Conservation (phyloP, 2,329 filamentous ascomycete genomes). For the Ophiostoma angusticollis region DNA sequence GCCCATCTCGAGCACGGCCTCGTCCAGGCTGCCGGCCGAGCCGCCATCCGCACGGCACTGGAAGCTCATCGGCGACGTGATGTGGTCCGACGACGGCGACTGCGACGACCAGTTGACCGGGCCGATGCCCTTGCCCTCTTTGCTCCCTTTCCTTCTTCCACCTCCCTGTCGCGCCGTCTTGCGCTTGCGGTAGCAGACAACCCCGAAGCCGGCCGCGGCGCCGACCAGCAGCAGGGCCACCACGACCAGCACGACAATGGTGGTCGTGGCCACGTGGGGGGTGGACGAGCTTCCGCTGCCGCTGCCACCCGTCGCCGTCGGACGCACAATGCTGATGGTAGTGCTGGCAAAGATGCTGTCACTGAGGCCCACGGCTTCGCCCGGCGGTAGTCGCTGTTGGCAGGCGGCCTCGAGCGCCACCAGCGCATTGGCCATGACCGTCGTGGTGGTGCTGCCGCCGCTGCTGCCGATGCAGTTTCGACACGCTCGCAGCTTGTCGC, state of each 20-base stretch:
- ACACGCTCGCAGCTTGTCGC: conserved; percentile 28
- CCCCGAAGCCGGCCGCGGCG: conserved; percentile 26
- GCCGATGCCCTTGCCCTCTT: neutral
- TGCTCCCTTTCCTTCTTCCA: conserved; percentile 10
- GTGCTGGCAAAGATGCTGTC: conserved; percentile 18
- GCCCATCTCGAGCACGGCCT: too few relatives aligned
- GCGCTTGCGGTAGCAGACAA: conserved; percentile 34
- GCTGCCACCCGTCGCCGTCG: conserved; percentile 15
- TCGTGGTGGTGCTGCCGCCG: conserved; percentile 26
- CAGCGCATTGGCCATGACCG: conserved; percentile 39
- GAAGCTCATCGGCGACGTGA: conserved; percentile 7
- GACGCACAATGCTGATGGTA: conserved; percentile 23
- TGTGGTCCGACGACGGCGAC: conserved; percentile 3
- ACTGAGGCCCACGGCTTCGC: conserved; percentile 18
- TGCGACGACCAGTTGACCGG: neutral
- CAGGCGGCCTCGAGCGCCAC: conserved; percentile 40
- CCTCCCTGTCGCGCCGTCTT: conserved; percentile 23
- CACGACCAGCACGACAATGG: conserved; percentile 32
- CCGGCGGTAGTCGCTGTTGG: conserved; percentile 28
- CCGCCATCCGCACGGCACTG: conserved; percentile 7
- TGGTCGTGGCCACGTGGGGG: conserved; percentile 22
- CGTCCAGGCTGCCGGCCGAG: neutral
- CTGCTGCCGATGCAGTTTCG: conserved; percentile 32
- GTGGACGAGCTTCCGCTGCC: conserved; percentile 4
- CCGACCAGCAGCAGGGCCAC: conserved; percentile 27